Base-by-base conservation (phyloP, 495 filamentous ascomycete genomes). In the Tuber melanosporum region DNA sequence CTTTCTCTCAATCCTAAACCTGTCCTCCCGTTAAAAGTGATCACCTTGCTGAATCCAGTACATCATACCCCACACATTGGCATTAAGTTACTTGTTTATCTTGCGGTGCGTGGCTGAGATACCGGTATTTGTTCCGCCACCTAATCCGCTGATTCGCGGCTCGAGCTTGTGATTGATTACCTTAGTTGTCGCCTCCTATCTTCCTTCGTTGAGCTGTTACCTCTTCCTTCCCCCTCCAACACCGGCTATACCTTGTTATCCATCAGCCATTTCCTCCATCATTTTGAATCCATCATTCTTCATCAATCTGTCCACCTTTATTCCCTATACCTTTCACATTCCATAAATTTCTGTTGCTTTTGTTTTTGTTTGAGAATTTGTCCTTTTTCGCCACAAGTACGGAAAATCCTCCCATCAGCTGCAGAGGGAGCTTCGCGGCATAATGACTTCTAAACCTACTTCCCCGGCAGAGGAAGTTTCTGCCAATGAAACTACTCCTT, bases 381-480 rank as follows among this genome's bases (percentile, higher is more conserved):
- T 14, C 0, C 19, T 36, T 26, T 66, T 66, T 32, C 26, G 57
- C 57, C 14, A 66, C 14, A 7, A 36, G 26, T 8, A 32, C 57
- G 4, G 57, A 66, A 1, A 17, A 36, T 8, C 26, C 26, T 15
- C 57, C 57, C 26, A 66, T 36, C 57, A 32, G 32, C 57, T 66
- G 57, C 57, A 66, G 26, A 66, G 57, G 32, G 57, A 66, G 57
- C 57, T 66, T 26, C 57, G 57, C 57, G 22, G 14, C 49, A 62
- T 26, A 26, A 80, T 80, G 78, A 45, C 77, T 17, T 71, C 69
- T 20, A 71, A 77, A 46, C 62, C 52, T 14, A 47, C 77, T 47
- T 73, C 77, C 22, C 71, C 76, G 17, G 71, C 78, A 6, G 78
- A 80, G 70, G 78, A 80, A 44, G 66, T 80, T 71, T 80, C 71